Evolutionary conservation across 495 filamentous ascomycete genomes (phyloP).

Genomic region (Penicillium bovifimosum): DNA sequence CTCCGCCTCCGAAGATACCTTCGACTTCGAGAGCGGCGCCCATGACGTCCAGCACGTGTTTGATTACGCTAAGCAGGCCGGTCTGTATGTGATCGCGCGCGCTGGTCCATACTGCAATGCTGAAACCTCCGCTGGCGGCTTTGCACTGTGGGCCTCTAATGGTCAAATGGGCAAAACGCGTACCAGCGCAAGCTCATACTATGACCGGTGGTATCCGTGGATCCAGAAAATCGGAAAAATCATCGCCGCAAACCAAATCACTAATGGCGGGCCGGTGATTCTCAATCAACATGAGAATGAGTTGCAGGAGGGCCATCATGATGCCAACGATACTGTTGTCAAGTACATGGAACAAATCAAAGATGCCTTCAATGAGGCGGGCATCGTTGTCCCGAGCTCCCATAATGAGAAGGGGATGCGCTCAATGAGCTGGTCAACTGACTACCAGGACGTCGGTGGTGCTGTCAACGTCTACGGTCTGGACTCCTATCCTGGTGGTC

Average conservation of each 20-base stretch:
- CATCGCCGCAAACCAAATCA: constrained; percentile 45
- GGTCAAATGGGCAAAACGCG: constrained; percentile 43
- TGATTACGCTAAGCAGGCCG: constrained; percentile 50
- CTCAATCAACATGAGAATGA: constrained; percentile 52
- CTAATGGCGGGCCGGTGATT: constrained; percentile 49
- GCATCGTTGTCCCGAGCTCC: constrained; percentile 47
- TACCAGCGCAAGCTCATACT: constrained; percentile 38
- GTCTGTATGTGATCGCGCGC: constrained; percentile 53
- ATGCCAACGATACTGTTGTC: constrained; percentile 35
- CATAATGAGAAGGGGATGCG: constrained; percentile 52
- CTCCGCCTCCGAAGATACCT: constrained; percentile 39
- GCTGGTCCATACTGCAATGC: constrained; percentile 58
- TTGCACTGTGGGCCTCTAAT: constrained; percentile 48
- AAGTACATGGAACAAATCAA: constrained; percentile 49
- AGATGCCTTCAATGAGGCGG: constrained; percentile 40
- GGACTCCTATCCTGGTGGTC: constrained; percentile 51
- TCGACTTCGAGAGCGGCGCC: constrained; percentile 52
- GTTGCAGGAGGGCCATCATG: constrained; percentile 37
- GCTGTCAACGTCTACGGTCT: constrained; percentile 52
- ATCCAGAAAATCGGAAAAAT: constrained; percentile 42
- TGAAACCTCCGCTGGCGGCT: constrained; percentile 45
- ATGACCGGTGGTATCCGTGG: constrained; percentile 42
- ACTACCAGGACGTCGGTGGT: constrained; percentile 50
- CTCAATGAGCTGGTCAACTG: constrained; percentile 47
- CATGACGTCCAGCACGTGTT: constrained; percentile 51